Percentiles rank a stretch among this genome's conserved stretches.
These are phyloP conservation scores for Pichia phayaonensis DNA, from an alignment of 805 yeast genomes.

Conservation along the genomic window DNA sequence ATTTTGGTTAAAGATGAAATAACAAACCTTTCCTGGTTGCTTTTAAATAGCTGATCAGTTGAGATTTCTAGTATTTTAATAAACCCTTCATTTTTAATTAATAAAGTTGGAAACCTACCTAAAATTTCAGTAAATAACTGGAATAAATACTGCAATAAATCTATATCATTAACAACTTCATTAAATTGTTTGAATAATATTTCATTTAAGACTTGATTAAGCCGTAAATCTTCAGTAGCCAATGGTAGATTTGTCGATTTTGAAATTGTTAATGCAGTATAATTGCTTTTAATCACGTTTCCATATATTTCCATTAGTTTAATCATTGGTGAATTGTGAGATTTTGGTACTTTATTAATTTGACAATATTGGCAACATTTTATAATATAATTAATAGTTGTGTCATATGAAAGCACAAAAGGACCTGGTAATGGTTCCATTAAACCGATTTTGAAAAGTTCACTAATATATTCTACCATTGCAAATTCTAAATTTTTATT, in stretches of 20 bases:
- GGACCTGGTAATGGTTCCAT: conserved; percentile 60
- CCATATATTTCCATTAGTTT: conserved; percentile 31
- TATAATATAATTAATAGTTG: conserved; percentile 34
- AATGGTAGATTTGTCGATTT: conserved; percentile 9
- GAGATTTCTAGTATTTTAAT: conserved; percentile 28
- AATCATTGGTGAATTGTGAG: conserved; percentile 21
- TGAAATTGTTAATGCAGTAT: conserved; percentile 22
- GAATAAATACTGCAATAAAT: conserved; percentile 43
- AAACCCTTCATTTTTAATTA: conserved; percentile 26
- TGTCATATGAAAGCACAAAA: conserved; percentile 42
- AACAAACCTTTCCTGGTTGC: conserved; percentile 47
- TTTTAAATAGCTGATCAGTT: conserved; percentile 29
- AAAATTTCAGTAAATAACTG: conserved; percentile 32
- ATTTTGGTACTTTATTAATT: conserved; percentile 32
- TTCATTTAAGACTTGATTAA: conserved; percentile 29
- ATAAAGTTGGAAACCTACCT: conserved; percentile 22
- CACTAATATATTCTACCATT: conserved; percentile 56
- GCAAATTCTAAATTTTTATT: conserved; percentile 33
- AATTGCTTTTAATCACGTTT: conserved; percentile 23
- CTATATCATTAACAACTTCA: conserved; percentile 45
- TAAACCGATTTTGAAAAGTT: conserved; percentile 56
- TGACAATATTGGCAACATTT: conserved; percentile 27
- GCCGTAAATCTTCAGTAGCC: conserved; percentile 18
- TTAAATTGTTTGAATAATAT: conserved; percentile 32
- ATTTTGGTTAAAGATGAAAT: conserved; percentile 45